These are phyloP conservation scores for Debaryomyces sp. DNA, from an alignment of 1,139 yeast genomes.

Conservation along the genomic window DNA sequence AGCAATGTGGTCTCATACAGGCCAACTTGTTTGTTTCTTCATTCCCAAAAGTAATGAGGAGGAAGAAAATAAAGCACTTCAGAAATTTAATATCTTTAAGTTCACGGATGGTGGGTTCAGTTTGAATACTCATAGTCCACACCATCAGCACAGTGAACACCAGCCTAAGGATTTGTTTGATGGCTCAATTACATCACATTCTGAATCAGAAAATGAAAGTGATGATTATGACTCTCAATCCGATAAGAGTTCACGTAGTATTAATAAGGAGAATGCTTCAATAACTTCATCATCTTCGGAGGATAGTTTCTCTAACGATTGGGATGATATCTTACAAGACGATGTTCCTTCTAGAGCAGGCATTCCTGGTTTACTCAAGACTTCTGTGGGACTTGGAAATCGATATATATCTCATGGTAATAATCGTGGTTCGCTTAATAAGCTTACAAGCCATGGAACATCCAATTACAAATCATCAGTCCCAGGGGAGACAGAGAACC, in stretches of 20 bases:
- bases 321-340: slow-evolving; percentile 51
- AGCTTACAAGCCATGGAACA: slow-evolving; percentile 28
- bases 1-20: slow-evolving; percentile 81
- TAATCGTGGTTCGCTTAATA: slow-evolving; percentile 24
- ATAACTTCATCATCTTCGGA: slow-evolving; percentile 33
- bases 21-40: slow-evolving; percentile 81
- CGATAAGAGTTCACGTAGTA: not conserved
- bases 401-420: slow-evolving; percentile 23
- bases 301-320: slow-evolving; percentile 54
- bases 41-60: slow-evolving; percentile 52
- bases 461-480: slow-evolving; percentile 34
- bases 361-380: slow-evolving; percentile 47
- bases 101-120: slow-evolving; percentile 45
- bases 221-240: slow-evolving; percentile 14
- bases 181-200: slow-evolving; percentile 14
- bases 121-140: slow-evolving; percentile 20
- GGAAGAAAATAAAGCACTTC: slow-evolving; percentile 27
- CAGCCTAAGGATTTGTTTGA: slow-evolving; percentile 11
- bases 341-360: slow-evolving; percentile 48
- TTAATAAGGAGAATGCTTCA: slow-evolving; percentile 11
- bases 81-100: slow-evolving; percentile 39
- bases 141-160: slow-evolving; percentile 17
- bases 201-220: slow-evolving; percentile 18
- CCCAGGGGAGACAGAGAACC: slow-evolving; percentile 19
- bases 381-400: slow-evolving; percentile 44